Evolutionary conservation across 345 rosid genomes (phyloP).

Genomic region (Lepidium africanum): DNA sequence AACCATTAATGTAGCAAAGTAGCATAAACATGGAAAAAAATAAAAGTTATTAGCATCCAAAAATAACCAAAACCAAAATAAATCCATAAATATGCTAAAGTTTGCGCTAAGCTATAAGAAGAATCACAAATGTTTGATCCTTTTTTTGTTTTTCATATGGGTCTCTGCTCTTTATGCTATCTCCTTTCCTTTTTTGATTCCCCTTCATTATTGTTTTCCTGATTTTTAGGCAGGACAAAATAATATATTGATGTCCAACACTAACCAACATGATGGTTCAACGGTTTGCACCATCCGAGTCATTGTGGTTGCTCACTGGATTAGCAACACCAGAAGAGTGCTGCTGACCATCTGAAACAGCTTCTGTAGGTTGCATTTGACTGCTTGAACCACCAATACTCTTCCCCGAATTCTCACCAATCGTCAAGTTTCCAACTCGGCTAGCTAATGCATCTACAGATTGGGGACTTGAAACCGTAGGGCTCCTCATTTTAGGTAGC

Average conservation of each 20-base stretch:
- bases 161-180: conserved; percentile 15
- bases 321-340: neutral
- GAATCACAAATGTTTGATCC: conserved; percentile 27
- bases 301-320: neutral
- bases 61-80: conserved; percentile 9
- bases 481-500: neutral
- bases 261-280: conserved; percentile 24
- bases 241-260: conserved; percentile 16
- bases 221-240: conserved; percentile 21
- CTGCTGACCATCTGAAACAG: conserved; percentile 12
- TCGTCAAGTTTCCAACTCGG: conserved; percentile 1
- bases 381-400: conserved; percentile 19
- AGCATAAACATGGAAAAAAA: neutral
- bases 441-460: conserved; percentile 5
- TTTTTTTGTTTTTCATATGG: neutral
- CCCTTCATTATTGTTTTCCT: conserved; percentile 24
- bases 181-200: neutral
- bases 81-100: conserved; percentile 20
- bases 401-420: conserved; percentile 10
- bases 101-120: conserved; percentile 15
- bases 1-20: conserved; percentile 7
- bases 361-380: conserved; percentile 9
- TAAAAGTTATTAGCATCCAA: conserved; percentile 15
- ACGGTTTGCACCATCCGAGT: conserved; percentile 17
- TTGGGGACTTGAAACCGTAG: conserved; percentile 6